Evolutionary conservation across 2,329 filamentous ascomycete genomes (phyloP), one percentile per base, ranked within the genome.

Genomic region (Pseudogymnoascus pannorum): DNA sequence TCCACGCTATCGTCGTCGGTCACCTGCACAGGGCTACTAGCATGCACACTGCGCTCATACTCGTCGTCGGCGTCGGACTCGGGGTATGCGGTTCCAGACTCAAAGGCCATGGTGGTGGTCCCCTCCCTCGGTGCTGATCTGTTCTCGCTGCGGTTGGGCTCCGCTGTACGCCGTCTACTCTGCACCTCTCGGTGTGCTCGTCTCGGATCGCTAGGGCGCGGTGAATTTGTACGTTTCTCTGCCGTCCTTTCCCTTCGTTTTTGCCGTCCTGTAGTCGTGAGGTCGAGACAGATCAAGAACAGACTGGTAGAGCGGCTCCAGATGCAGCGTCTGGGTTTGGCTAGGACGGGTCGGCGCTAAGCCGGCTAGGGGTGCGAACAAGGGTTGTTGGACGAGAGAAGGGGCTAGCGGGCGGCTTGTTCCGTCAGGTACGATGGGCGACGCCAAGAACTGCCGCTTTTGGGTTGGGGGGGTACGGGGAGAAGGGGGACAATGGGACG

Each of bases 61-160:
- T 92, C 89, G 75, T 92, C 89, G 75, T 91, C 89, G 69, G 87
- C 88, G 72, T 91, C 89, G 67, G 86, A 91, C 76, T 91, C 89
- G 73, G 89, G 85, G 74, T 91, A 92, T 64, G 86, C 84, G 66
- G 85, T 87, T 70, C 84, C 84, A 65, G 80, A 79, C 69, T 84
- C 82, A 76, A 86, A 86, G 73, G 81, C 82, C 82, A 84, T 84
- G 38, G 38, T 40, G 36, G 36, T 40, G 38, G 38, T 42, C 38
- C 38, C 38, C 38, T 42, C 38, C 38, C 9, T 42, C 18, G 18
- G 38, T 42, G 38, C 38, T 42, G 38, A 42, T 42, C 18, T 42
- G 38, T 42, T 42, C 38, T 42, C 18, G 38, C 2, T 5, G n/a
- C 16, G 7, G 38, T 16, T 12, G 18, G 38, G 18, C 18, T 42